Base-by-base conservation (phyloP, 2,329 filamentous ascomycete species). In the Xylaria sp. region DNA sequence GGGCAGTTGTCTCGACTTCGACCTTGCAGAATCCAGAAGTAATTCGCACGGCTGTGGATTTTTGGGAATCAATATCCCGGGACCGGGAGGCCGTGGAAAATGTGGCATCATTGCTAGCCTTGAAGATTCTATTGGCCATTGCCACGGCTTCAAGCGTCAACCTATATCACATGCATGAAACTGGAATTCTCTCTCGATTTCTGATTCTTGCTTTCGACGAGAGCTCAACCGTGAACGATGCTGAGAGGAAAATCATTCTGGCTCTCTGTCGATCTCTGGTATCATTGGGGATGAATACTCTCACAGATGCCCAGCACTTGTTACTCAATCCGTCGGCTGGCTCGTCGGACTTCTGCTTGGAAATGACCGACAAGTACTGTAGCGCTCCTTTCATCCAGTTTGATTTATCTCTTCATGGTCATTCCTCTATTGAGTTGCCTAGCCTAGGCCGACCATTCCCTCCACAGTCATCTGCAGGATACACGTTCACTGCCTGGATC, bases 361-460 rank as follows among this genome's bases (percentile, higher is more conserved):
- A 89, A 61, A 91, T 92, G 77, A 88, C 97, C 72, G 89, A 90
- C 70, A 85, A 85, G 57, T 93, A 95, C 67, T 90, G 91, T 71
- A 88, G 89, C 14, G 93, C 96, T 5, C 89, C 94, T 0, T 94
- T 93, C 78, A 92, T 99, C 73, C 94, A 98, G 74, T 98, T 99
- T 79, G 96, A 99, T 78, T 85, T 99, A 24, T 96, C 94, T 1
- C 82, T 93, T 17, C 87, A 94, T 78, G 97, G 97, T 0, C 95
- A 93, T 79, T 92, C 93, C 14, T 97, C 96, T 0, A 88, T 98
- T 69, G 97, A 99, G 78, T 84, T 99, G 32, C 89, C 93, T 7
- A 94, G 90, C n/a, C 84, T 99, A 30, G 93, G 93, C 5, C 90
- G 92, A 36, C 82, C 89, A 1, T 99, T 99, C 75, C 97, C 96